These are phyloP conservation scores for Penicillium digitatum DNA, from an alignment of 2,329 filamentous ascomycete genomes.

Conservation along the genomic window DNA sequence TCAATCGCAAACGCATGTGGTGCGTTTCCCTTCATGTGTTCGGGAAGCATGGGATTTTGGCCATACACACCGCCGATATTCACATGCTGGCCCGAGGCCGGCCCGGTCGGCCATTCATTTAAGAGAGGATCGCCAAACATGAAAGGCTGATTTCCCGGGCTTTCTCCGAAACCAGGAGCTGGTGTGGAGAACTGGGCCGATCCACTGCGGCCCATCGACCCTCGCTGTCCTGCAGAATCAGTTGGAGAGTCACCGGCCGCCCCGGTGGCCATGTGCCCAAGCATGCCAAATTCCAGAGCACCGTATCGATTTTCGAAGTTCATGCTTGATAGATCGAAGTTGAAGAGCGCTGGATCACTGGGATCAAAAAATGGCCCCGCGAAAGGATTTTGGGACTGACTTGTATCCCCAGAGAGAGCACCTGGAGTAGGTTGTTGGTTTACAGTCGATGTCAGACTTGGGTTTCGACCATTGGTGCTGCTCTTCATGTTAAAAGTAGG, in stretches of 20 bases:
- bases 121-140: constrained; percentile 46
- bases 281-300: constrained; percentile 90
- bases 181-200: constrained; percentile 41
- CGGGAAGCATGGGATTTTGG: constrained; percentile 36
- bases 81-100: constrained; percentile 34
- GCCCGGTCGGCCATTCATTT: constrained; percentile 44
- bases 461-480: constrained; percentile 34
- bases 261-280: constrained; percentile 92
- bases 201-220: constrained; percentile 45
- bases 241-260: constrained; percentile 75
- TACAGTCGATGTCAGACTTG: constrained; percentile 37
- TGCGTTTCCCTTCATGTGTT: constrained; percentile 44
- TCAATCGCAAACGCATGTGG: constrained; percentile 61
- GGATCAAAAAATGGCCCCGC: constrained; percentile 71
- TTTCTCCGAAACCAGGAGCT: constrained; percentile 43
- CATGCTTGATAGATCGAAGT: constrained; percentile 89
- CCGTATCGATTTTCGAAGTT: constrained; percentile 97
- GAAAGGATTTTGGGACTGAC: constrained; percentile 43
- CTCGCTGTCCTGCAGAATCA: constrained; percentile 52
- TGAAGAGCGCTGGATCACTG: constrained; percentile 87
- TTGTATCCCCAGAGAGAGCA: constrained; percentile 47
- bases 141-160: constrained; percentile 44
- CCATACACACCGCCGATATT: constrained; percentile 37
- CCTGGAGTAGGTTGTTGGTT: constrained; percentile 47
- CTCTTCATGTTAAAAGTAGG: constrained; percentile 62